phyloP scores from a whole-genome alignment of 2,329 filamentous ascomycete genomes.

The Camptophora hylomeconis region DNA sequence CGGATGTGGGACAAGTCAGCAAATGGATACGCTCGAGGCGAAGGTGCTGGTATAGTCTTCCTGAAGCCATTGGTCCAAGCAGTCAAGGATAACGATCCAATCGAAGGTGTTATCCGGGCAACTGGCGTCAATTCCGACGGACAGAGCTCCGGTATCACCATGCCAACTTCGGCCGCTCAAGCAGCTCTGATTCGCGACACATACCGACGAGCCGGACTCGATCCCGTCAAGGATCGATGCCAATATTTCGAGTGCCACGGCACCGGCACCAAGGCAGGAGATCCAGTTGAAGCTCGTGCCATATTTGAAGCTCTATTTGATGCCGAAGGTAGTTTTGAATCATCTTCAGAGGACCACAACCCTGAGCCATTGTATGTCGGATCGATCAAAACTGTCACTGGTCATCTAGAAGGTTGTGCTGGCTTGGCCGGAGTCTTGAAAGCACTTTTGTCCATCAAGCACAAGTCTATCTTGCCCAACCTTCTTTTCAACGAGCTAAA shows the following conservation, averaged over 20 bases:
- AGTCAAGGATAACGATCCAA: conserved; percentile 32
- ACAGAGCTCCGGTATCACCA: conserved; percentile 23
- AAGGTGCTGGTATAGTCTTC: conserved; percentile 38
- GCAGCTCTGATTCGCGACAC: conserved; percentile 25
- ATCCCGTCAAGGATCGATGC: conserved; percentile 20
- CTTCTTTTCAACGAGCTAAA: conserved; percentile 16
- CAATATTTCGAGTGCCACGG: conserved; percentile 36
- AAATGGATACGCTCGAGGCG: conserved; percentile 39
- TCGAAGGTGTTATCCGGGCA: conserved; percentile 27
- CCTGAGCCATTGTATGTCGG: conserved; percentile 13
- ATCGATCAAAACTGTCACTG: conserved; percentile 20
- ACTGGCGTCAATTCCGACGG: conserved; percentile 26
- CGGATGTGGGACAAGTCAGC: conserved; percentile 35
- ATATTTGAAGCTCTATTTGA: conserved; percentile 17
- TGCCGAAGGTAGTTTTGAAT: conserved; percentile 4
- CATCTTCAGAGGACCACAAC: background rate
- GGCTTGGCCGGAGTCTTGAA: conserved; percentile 20
- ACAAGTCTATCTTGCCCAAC: conserved; percentile 19
- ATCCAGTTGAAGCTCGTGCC: conserved; percentile 21
- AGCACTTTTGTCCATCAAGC: conserved; percentile 18
- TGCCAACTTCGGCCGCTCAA: conserved; percentile 26
- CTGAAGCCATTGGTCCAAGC: conserved; percentile 39
- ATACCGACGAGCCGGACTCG: conserved; percentile 27
- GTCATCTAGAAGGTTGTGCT: conserved; percentile 18
- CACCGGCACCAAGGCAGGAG: conserved; percentile 28